A percentile compares a stretch with the other conserved stretches of the same genome.
Conservation (phyloP, 2,329 filamentous ascomycete species). For the Ophiostoma perfectum region DNA sequence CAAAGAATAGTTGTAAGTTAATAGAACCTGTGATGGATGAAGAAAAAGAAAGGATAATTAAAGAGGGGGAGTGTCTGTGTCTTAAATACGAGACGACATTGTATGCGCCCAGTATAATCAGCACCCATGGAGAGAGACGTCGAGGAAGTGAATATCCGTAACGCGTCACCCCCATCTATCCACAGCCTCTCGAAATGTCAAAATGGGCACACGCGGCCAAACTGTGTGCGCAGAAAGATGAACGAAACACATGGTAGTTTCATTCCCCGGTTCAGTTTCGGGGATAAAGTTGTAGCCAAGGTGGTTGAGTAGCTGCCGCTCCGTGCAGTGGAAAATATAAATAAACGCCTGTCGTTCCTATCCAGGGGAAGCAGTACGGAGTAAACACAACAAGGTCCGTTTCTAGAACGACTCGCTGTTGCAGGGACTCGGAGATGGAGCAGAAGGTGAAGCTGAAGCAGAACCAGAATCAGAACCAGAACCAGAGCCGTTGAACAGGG, state of each 20-base stretch:
- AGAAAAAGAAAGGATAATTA: background rate
- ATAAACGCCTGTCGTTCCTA: no score
- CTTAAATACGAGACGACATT: background rate
- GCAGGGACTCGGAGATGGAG: background rate
- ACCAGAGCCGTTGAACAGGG: background rate
- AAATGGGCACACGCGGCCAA: background rate
- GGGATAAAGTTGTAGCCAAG: background rate
- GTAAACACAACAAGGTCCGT: background rate
- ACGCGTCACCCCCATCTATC: constrained; percentile 3
- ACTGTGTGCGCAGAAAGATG: background rate
- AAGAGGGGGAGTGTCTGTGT: background rate
- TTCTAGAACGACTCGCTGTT: constrained; percentile 5
- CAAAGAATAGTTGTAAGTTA: background rate
- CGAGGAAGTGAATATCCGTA: background rate
- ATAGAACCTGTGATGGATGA: constrained; percentile 7
- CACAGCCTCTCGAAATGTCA: background rate
- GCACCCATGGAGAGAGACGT: background rate
- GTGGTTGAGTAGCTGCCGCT: no score
- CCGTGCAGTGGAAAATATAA: no score
- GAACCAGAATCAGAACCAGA: background rate
- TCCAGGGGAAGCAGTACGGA: no score
- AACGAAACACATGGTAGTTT: constrained; percentile 10
- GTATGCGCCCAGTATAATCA: background rate
- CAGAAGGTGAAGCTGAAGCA: background rate
- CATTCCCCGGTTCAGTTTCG: constrained; percentile 6